Evolutionary conservation across 805 yeast genomes (phyloP).

Genomic region (Ogataea glucozyma): DNA sequence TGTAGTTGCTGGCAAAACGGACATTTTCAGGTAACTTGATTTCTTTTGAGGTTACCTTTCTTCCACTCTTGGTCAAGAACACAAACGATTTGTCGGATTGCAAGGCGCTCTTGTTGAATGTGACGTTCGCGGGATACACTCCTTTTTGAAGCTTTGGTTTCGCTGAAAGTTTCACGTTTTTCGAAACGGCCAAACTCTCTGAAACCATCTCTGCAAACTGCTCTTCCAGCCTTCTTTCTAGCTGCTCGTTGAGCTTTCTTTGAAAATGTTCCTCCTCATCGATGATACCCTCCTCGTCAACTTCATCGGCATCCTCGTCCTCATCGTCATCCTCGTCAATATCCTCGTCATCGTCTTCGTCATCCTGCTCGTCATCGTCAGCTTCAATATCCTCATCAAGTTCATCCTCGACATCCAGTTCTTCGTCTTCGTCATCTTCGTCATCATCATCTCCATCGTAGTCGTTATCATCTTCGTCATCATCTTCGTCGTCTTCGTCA

Average conservation of each 20-base stretch:
- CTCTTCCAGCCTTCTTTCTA: conserved; percentile 44
- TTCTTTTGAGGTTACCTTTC: conserved; percentile 43
- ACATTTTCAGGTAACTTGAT: conserved; percentile 55
- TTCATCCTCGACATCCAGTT: conserved; percentile 14
- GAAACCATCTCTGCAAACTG: conserved; percentile 54
- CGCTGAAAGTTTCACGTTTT: conserved; percentile 34
- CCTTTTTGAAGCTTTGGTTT: conserved; percentile 16
- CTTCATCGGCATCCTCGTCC: conserved; percentile 27
- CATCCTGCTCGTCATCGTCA: conserved; percentile 30
- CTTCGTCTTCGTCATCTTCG: conserved; percentile 1
- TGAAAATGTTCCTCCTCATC: conserved; percentile 18
- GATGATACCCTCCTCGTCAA: conserved; percentile 26
- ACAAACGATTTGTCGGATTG: conserved; percentile 38
- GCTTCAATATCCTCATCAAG: conserved; percentile 21
- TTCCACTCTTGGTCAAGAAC: conserved; percentile 56
- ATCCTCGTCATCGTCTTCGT: conserved; percentile 36
- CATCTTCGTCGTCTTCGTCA: conserved; percentile 22
- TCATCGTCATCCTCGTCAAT: conserved; percentile 31
- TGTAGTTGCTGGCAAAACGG: conserved; percentile 53
- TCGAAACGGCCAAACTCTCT: conserved; percentile 42
- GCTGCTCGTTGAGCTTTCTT: conserved; percentile 31
- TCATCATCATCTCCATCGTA: conserved; percentile 19
- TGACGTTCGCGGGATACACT: conserved; percentile 30
- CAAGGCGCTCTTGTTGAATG: conserved; percentile 27
- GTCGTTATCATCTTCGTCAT: conserved; percentile 19